Conservation (phyloP, 352 stramenopile species). For the Pythium sukuiense region DNA sequence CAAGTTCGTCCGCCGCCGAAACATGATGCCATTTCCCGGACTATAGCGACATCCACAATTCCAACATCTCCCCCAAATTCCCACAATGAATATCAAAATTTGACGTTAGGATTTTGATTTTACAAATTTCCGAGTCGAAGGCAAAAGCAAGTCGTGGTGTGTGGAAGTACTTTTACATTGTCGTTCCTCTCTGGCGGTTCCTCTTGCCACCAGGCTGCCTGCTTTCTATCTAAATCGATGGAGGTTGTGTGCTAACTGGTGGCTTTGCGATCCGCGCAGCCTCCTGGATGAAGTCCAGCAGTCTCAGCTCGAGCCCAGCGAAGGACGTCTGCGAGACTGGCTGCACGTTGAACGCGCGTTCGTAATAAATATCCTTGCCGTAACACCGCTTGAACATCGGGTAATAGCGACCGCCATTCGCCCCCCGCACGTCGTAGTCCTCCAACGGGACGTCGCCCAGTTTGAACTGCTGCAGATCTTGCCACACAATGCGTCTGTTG, state of each 20-base stretch:
- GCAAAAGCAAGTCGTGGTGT: too few species aligned
- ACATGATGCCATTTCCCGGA: neutral
- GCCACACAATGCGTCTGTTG: neutral
- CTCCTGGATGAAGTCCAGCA: slow-evolving; percentile 45
- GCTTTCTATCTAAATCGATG: neutral
- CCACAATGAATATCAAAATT: neutral
- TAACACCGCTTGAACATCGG: slow-evolving; percentile 28
- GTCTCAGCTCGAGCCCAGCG: slow-evolving; percentile 36
- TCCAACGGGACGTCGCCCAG: neutral
- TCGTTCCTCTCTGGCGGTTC: neutral
- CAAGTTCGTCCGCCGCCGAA: slow-evolving; percentile 3
- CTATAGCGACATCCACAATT: slow-evolving; percentile 4
- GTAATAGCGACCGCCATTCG: slow-evolving; percentile 7
- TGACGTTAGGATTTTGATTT: too few species aligned
- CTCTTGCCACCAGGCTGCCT: neutral
- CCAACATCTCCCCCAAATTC: neutral
- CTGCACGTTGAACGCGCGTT: slow-evolving; percentile 50
- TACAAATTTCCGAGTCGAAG: too few species aligned
- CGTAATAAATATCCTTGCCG: slow-evolving; percentile 71
- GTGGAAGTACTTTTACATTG: slow-evolving; percentile 1
- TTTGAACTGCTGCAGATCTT: too few species aligned
- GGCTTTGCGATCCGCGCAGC: slow-evolving; percentile 17
- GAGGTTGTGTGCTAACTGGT: neutral
- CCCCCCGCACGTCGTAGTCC: neutral
- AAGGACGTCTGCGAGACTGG: slow-evolving; percentile 44